phyloP scores from a whole-genome alignment of 805 yeast genomes.

The Nakazawaea wickerhamii region DNA sequence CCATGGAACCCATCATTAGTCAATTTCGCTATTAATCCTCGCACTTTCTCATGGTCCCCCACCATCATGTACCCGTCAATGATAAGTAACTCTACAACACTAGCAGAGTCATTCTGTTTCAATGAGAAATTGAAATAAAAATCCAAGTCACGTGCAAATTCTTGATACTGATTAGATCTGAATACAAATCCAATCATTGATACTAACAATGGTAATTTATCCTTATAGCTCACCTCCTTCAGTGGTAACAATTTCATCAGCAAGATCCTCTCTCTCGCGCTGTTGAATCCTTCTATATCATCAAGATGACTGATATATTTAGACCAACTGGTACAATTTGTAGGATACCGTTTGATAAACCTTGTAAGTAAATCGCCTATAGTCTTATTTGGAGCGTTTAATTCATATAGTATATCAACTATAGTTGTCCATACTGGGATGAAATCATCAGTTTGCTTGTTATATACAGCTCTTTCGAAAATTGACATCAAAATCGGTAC shows the following conservation, averaged over 20 bases:
- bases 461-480: slow-evolving; percentile 28
- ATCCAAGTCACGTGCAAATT: slow-evolving; percentile 20
- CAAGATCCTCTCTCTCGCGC: neutral
- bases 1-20: slow-evolving; percentile 20
- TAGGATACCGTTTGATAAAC: slow-evolving; percentile 17
- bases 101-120: slow-evolving; percentile 29
- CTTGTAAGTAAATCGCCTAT: neutral
- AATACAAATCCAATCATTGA: slow-evolving; percentile 1
- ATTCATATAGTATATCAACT: slow-evolving; percentile 24
- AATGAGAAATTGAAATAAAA: slow-evolving; percentile 25
- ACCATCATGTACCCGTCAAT: slow-evolving; percentile 29
- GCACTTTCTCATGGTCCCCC: slow-evolving; percentile 26
- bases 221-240: slow-evolving; percentile 17
- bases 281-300: slow-evolving; percentile 9
- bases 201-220: slow-evolving; percentile 26
- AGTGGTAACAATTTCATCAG: neutral
- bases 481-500: slow-evolving; percentile 17
- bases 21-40: slow-evolving; percentile 21
- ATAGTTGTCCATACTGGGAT: slow-evolving; percentile 26
- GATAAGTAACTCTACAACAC: slow-evolving; percentile 38
- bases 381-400: slow-evolving; percentile 7
- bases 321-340: slow-evolving; percentile 23
- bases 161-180: neutral
- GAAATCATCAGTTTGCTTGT: slow-evolving; percentile 14
- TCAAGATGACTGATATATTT: slow-evolving; percentile 21